These are phyloP conservation scores for Paecilomyces formosus DNA, from an alignment of 2,329 filamentous ascomycete species.

Conservation along the genomic window DNA sequence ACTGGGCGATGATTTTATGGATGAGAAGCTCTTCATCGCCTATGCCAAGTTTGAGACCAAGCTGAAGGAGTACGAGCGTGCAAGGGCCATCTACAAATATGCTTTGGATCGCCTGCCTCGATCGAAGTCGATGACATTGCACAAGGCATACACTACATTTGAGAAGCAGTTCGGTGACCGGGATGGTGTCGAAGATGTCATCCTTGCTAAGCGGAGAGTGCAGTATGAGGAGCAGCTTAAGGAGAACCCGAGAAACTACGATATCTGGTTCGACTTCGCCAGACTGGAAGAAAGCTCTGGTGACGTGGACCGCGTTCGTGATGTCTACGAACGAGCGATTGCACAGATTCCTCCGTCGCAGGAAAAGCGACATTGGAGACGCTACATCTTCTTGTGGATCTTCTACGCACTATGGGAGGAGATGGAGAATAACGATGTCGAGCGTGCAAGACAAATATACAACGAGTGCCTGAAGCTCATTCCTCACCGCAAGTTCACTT, in stretches of 20 bases:
- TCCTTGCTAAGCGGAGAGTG: conserved; percentile 85
- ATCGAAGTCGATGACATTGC: conserved; percentile 73
- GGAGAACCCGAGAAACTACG: conserved; percentile 93
- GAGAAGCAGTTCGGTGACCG: conserved; percentile 96
- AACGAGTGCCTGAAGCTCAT: conserved; percentile 78
- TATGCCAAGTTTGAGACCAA: conserved; percentile 95
- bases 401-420: conserved; percentile 98
- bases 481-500: conserved; percentile 95
- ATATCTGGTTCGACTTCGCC: conserved; percentile 94
- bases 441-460: conserved; percentile 83
- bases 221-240: conserved; percentile 93
- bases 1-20: conserved; percentile 88
- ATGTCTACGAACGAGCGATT: conserved; percentile 92
- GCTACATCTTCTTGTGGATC: conserved; percentile 96
- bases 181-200: conserved; percentile 90
- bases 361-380: conserved; percentile 93
- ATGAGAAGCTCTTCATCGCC: conserved; percentile 89
- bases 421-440: conserved; percentile 68
- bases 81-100: conserved; percentile 93
- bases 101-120: conserved; percentile 85
- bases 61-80: conserved; percentile 89
- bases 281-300: conserved; percentile 80
- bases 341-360: conserved; percentile 91
- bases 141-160: conserved; percentile 94
- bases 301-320: conserved; percentile 74